These are phyloP conservation scores for Trifolium fragiferum DNA, from an alignment of 306 rosid species.

Conservation along the genomic window DNA sequence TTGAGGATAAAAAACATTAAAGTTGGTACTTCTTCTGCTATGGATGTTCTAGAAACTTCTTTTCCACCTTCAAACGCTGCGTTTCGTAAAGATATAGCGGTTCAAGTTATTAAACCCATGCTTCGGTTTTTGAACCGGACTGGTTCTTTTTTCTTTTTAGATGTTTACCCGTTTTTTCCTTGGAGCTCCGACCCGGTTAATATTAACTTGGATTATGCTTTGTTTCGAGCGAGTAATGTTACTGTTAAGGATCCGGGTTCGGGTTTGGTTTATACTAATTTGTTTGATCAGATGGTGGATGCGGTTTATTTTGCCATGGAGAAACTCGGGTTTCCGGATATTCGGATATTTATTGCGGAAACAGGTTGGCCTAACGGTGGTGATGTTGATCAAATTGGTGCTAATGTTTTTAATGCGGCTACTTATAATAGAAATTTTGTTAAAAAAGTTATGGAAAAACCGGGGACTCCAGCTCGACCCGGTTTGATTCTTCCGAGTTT, in stretches of 20 bases:
- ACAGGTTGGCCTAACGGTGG: slow-evolving; percentile 98
- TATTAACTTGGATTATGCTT: slow-evolving; percentile 61
- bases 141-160: slow-evolving; percentile 77
- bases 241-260: slow-evolving; percentile 66
- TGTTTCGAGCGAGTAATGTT: slow-evolving; percentile 50
- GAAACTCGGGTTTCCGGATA: slow-evolving; percentile 66
- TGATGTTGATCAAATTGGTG: slow-evolving; percentile 77
- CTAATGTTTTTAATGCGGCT: slow-evolving; percentile 78
- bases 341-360: slow-evolving; percentile 79
- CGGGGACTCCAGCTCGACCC: slow-evolving; percentile 91
- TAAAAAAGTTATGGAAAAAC: slow-evolving; percentile 56
- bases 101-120: slow-evolving; percentile 65
- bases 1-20: slow-evolving; percentile 57
- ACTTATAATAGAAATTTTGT: slow-evolving; percentile 73
- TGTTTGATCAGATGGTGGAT: slow-evolving; percentile 92
- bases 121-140: slow-evolving; percentile 61
- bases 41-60: slow-evolving; percentile 71
- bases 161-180: slow-evolving; percentile 73
- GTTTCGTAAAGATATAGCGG: slow-evolving; percentile 64
- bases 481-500: slow-evolving; percentile 63
- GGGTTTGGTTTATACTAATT: slow-evolving; percentile 64
- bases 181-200: slow-evolving; percentile 64
- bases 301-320: slow-evolving; percentile 77
- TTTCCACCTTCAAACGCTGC: slow-evolving; percentile 83
- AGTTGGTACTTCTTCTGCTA: slow-evolving; percentile 73